A percentile compares a stretch with the other conserved stretches of the same genome.
Evolutionary conservation across 2,329 filamentous ascomycete species (phyloP).

Genomic region (Calonectria honghensis): DNA sequence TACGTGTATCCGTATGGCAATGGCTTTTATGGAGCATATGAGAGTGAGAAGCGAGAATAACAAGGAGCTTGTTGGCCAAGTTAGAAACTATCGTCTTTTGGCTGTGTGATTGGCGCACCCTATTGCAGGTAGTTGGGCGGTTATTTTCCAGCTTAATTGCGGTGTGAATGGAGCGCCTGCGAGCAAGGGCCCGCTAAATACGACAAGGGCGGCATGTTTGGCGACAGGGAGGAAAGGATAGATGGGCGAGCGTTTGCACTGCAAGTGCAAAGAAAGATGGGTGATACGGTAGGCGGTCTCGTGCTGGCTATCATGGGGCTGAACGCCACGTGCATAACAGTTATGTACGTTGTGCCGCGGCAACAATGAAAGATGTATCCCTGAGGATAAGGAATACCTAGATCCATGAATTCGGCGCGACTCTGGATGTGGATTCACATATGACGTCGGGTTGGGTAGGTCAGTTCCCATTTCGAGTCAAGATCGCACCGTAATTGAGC

Average conservation of each 20-base stretch:
- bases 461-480: slow-evolving; percentile 17
- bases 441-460: slow-evolving; percentile 22
- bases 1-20: slow-evolving; percentile 28
- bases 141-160: slow-evolving; percentile 30
- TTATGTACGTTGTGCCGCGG: neutral
- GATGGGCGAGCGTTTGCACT: neutral
- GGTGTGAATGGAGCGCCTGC: slow-evolving; percentile 26
- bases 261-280: neutral
- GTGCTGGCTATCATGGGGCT: neutral
- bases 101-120: slow-evolving; percentile 11
- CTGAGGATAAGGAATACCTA: neutral
- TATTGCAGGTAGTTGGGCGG: slow-evolving; percentile 23
- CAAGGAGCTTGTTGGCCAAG: slow-evolving; percentile 14
- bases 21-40: slow-evolving; percentile 1
- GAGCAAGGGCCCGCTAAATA: neutral
- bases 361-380: neutral
- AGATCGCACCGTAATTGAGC: slow-evolving; percentile 1
- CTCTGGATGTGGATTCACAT: neutral
- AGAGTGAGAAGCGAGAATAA: neutral
- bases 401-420: slow-evolving; percentile 1
- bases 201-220: neutral
- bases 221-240: neutral
- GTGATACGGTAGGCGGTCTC: neutral
- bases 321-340: neutral
- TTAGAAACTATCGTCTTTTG: neutral